Base-by-base conservation (phyloP, 129 eudicot species). In the Lonicera japonica region DNA sequence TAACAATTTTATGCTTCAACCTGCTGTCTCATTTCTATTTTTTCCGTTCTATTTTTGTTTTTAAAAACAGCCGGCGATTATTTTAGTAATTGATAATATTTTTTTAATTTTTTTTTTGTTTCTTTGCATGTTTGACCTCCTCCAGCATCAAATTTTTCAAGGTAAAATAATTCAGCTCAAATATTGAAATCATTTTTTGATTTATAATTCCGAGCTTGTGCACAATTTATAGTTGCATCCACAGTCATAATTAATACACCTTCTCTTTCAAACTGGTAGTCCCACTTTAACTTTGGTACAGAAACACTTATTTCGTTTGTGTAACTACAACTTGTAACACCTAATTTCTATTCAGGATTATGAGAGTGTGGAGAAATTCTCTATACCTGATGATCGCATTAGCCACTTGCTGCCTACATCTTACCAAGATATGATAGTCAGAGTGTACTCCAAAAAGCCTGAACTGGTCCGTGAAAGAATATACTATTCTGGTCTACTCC, bases 321-420 rank as follows among this genome's bases (percentile, higher is more conserved):
- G n/a, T n/a, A n/a, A n/a, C n/a, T n/a, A n/a, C n/a, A n/a, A n/a
- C n/a, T n/a, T n/a, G n/a, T 29, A 29, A 29, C 36, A 29, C 36
- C 36, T 29, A 0, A 23, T 8, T 25, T 55, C 18, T 46, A 25
- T 24, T 21, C 75, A 83, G 90, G 90, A 76, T 63, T 79, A 79
- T 63, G 73, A 70, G 25, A 83, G 86, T 60, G 75, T 61, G 17
- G 86, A 83, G 56, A 83, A 76, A 59, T 79, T 83, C 45, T 29
- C 76, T 4, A 73, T 83, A 55, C 45, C 82, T 43, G 83, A 83
- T 73, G 80, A 76, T 24, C 77, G 82, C 63, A 61, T 83, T 21
- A 83, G 90, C 73, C 86, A 83, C 70, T 73, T 83, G 80, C 82
- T 83, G 58, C 90, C 90, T 4, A 62, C 83, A 45, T 79, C 54